These are phyloP conservation scores for Lyophyllum decastes DNA, from an alignment of 768 basidiomycete species.

Conservation along the genomic window DNA sequence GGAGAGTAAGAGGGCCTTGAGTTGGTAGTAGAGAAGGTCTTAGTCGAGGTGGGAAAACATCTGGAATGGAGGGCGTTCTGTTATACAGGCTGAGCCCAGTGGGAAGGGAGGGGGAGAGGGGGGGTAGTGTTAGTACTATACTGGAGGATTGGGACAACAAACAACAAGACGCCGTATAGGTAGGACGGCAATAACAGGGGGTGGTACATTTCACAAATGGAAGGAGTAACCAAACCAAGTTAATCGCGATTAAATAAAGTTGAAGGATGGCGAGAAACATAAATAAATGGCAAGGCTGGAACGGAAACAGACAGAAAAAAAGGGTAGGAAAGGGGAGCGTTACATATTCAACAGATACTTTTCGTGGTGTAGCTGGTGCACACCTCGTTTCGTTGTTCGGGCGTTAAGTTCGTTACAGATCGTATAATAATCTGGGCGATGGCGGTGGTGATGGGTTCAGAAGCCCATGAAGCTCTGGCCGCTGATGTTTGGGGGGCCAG, in stretches of 20 bases:
- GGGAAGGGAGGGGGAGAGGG: constrained; percentile 17
- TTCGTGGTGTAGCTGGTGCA: neutral
- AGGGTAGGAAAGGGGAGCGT: constrained; percentile 11
- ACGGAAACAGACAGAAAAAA: constrained; percentile 8
- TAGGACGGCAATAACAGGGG: neutral
- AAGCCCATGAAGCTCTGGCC: constrained; percentile 45
- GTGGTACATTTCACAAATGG: neutral
- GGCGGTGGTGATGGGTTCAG: neutral
- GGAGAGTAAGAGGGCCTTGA: constrained; percentile 10
- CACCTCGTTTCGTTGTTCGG: neutral
- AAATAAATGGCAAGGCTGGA: constrained; percentile 3
- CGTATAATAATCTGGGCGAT: neutral
- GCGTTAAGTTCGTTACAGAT: neutral
- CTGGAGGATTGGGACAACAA: neutral
- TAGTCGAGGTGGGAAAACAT: neutral
- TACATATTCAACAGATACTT: constrained; percentile 2
- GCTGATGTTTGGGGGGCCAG: constrained; percentile 27
- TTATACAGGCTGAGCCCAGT: no score
- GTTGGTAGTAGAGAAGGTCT: neutral
- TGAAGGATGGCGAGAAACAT: constrained; percentile 1
- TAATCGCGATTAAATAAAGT: constrained; percentile 1
- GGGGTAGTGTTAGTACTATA: constrained; percentile 1
- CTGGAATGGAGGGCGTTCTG: no score
- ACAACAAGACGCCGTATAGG: neutral
- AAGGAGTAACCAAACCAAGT: neutral